Percentiles rank a stretch among this genome's conserved stretches.
phyloP scores from a whole-genome alignment of 306 rosid species.

The Astragalus membranaceus region DNA sequence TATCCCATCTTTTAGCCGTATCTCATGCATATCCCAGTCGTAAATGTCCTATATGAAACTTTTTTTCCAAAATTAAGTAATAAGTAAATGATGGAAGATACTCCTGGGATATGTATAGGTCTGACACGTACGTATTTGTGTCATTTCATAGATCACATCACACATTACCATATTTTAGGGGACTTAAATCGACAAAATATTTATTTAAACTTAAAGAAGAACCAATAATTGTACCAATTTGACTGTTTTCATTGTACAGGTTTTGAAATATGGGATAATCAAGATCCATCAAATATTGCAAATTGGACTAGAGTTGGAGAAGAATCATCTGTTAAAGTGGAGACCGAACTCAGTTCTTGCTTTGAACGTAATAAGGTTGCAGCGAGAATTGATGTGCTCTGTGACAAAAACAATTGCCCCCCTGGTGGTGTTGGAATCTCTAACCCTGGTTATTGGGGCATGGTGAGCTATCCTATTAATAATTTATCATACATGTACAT shows the following conservation, averaged over 20 bases:
- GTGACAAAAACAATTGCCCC: constrained; percentile 25
- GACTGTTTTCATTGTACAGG: constrained; percentile 26
- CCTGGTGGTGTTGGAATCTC: constrained; percentile 58
- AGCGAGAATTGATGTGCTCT: constrained; percentile 51
- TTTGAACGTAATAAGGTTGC: constrained; percentile 73
- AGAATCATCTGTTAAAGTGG: constrained; percentile 36
- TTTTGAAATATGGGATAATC: constrained; percentile 76
- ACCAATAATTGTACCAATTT: too few relatives aligned
- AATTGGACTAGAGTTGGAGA: constrained; percentile 76
- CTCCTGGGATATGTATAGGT: too few relatives aligned
- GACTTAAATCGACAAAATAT: too few relatives aligned
- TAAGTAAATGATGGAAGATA: too few relatives aligned
- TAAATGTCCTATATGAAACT: too few relatives aligned
- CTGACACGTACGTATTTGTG: too few relatives aligned
- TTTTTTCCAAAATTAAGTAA: too few relatives aligned
- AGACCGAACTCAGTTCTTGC: constrained; percentile 57
- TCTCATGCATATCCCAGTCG: too few relatives aligned
- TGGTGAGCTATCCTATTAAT: constrained; percentile 31
- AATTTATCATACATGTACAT: too few relatives aligned
- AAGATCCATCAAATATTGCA: constrained; percentile 51
- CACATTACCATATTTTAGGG: too few relatives aligned
- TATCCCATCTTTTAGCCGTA: background rate
- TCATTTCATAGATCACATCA: too few relatives aligned
- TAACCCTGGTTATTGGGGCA: constrained; percentile 82
- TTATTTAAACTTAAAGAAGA: too few relatives aligned